Evolutionary conservation across 2,329 filamentous ascomycete species (phyloP), one percentile per base, ranked within the genome.

Genomic region (Parafenestella ontariensis): DNA sequence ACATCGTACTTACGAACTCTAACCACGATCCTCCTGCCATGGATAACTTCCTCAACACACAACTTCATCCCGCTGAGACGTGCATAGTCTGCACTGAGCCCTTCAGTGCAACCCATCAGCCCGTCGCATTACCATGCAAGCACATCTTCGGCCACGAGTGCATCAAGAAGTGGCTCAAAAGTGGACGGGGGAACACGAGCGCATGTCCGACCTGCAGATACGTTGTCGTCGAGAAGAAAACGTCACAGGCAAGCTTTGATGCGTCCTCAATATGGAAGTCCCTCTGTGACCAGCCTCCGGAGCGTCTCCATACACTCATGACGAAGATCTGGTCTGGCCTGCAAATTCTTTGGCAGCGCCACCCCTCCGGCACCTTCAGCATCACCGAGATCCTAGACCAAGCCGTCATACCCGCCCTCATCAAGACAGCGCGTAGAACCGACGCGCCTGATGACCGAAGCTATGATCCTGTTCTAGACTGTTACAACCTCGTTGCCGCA

Each of bases 71-170:
- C 0, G 65, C 61, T n/a, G 62, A 68, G 24, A 58, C 44, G 9
- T 74, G 71, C 45, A 51, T 58, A 8, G 63, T 74, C 18, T 74
- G 71, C 43, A 69, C 59, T 7, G 67, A 71, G 11, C 41, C 54
- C 11, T 73, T 72, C 45, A 62, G 62, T 29, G 52, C 53, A 0
- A 49, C 49, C 2, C 68, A 72, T 20, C 56, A 62, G 15, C 71
- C 70, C 1, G 69, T 72, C n/a, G 58, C 66, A 2, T 60, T 74
- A 7, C 58, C 60, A 10, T 74, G 71, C 52, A 61, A 62, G 29
- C 71, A 74, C 28, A 69, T 73, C 15, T 71, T 74, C 46, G 70
- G 70, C 9, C 55, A 72, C 33, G 39, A 49, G 8, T 74, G 71
- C 50, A 69, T 74, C 28, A 55, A 52, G 29, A 64, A 45, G 34